Conservation (phyloP, 73 alveolate species). For the Paramecium bursaria region DNA sequence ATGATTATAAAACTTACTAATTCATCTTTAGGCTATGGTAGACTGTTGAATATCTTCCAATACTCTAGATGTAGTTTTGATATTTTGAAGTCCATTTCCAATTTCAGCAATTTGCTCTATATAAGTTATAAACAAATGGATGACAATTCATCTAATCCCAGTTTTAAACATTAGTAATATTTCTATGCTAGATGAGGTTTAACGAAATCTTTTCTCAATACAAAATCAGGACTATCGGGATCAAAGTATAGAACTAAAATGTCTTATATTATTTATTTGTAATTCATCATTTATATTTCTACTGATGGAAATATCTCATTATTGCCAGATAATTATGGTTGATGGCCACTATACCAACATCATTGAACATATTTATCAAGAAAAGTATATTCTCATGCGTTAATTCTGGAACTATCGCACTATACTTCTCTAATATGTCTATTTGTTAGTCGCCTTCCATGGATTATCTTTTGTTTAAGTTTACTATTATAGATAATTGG, state of each 20-base stretch:
- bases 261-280: too few species aligned
- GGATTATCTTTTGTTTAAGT: background rate
- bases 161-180: slow-evolving; percentile 27
- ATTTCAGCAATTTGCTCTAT: background rate
- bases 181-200: slow-evolving; percentile 45
- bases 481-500: background rate
- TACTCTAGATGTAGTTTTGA: slow-evolving; percentile 18
- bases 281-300: slow-evolving; percentile 59
- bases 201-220: slow-evolving; percentile 11
- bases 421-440: slow-evolving; percentile 56
- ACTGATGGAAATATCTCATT: slow-evolving; percentile 65
- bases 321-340: slow-evolving; percentile 57
- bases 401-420: slow-evolving; percentile 60
- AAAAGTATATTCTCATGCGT: slow-evolving; percentile 58
- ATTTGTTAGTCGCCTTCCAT: background rate
- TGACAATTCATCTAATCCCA: slow-evolving; percentile 24
- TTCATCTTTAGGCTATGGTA: slow-evolving; percentile 56
- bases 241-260: too few species aligned
- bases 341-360: slow-evolving; percentile 36
- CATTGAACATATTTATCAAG: slow-evolving; percentile 51
- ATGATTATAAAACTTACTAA: slow-evolving; percentile 34
- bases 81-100: background rate
- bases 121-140: slow-evolving; percentile 27
- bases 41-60: slow-evolving; percentile 38
- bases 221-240: too few species aligned